Conservation (phyloP, 1,284 basidiomycete species). For the Coriolopsis trogii region DNA sequence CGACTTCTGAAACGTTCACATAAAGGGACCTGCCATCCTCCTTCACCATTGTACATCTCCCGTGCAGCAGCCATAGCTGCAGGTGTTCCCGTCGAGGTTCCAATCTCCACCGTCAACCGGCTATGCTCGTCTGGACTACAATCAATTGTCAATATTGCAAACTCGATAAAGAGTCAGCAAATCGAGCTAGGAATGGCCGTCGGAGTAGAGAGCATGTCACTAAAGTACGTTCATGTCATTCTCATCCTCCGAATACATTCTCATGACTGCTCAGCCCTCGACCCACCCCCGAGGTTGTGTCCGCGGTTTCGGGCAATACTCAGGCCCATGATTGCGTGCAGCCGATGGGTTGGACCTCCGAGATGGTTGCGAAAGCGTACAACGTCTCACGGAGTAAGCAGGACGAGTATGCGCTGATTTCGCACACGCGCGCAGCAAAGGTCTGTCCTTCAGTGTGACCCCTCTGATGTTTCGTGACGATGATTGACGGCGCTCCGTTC, state of each 20-base stretch:
- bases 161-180: constrained; percentile 73
- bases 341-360: constrained; percentile 95
- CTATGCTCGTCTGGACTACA: constrained; percentile 87
- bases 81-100: constrained; percentile 77
- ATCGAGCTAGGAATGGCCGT: constrained; percentile 78
- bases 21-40: constrained; percentile 82
- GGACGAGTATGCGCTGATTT: constrained; percentile 82
- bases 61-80: constrained; percentile 82
- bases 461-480: constrained; percentile 2
- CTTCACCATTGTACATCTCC: constrained; percentile 79
- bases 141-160: constrained; percentile 80
- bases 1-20: background rate
- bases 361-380: constrained; percentile 82
- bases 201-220: constrained; percentile 85
- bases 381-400: constrained; percentile 76
- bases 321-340: constrained; percentile 76
- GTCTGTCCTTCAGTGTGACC: constrained; percentile 39
- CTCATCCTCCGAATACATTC: background rate
- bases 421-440: constrained; percentile 76
- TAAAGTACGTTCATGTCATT: constrained; percentile 51
- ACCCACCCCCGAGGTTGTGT: constrained; percentile 75
- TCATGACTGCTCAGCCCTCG: constrained; percentile 59
- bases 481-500: background rate
- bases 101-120: constrained; percentile 75
- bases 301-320: constrained; percentile 50